phyloP scores from a whole-genome alignment of 306 rosid species.

The Gastrolobium bilobum region DNA sequence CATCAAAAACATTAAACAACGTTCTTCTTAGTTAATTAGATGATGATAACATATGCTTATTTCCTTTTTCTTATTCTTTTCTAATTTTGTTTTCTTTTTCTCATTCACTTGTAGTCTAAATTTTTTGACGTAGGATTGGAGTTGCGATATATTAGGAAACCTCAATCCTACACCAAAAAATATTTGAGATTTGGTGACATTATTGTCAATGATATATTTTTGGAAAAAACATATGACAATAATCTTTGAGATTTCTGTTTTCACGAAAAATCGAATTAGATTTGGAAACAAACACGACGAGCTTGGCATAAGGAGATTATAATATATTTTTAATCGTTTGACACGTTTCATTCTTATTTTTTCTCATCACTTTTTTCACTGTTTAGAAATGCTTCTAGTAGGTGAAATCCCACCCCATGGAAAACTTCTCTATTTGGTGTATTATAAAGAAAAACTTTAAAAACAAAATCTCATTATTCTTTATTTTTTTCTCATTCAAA shows the following conservation, averaged over 20 bases:
- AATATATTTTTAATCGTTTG: too few species aligned
- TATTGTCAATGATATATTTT: background rate
- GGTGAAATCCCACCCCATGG: too few species aligned
- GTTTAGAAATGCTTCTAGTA: too few species aligned
- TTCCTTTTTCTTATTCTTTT: background rate
- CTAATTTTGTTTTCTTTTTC: background rate
- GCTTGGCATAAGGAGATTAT: too few species aligned
- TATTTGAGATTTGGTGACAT: background rate
- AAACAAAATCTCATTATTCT: too few species aligned
- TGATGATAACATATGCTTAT: background rate
- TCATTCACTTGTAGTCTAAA: background rate
- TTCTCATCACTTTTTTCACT: too few species aligned
- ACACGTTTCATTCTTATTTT: too few species aligned
- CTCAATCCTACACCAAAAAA: background rate
- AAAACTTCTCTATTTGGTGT: too few species aligned
- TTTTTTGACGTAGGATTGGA: background rate
- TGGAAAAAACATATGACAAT: background rate
- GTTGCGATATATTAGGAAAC: background rate
- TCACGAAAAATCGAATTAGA: background rate
- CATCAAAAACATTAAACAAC: conserved; percentile 44
- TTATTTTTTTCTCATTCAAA: too few species aligned
- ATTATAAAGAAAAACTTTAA: too few species aligned
- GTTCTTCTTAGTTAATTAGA: conserved; percentile 6
- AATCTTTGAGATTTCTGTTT: background rate
- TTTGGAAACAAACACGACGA: background rate